Percentiles rank a stretch among this genome's conserved stretches.
Conservation (phyloP, 257 asterid species). For the Salvia hispanica region DNA sequence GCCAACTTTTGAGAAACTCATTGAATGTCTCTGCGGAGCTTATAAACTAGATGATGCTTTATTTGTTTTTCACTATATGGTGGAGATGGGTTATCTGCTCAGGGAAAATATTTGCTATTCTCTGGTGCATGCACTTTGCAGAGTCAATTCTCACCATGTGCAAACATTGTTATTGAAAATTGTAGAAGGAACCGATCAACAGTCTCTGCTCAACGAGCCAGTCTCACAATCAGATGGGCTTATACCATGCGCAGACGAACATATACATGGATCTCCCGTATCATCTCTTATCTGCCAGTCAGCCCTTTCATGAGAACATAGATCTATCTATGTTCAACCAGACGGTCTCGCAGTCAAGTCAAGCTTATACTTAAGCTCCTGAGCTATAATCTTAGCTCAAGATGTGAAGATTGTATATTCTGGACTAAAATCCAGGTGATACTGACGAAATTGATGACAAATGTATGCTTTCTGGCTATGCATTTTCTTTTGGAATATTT, state of each 20-base stretch:
- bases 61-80: constrained; percentile 48
- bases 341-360: neutral
- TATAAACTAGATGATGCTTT: constrained; percentile 50
- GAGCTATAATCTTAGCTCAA: neutral
- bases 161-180: constrained; percentile 34
- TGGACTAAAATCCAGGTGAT: constrained; percentile 4
- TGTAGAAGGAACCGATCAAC: constrained; percentile 24
- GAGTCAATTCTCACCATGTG: constrained; percentile 31
- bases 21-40: constrained; percentile 43
- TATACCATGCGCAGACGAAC: neutral
- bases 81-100: constrained; percentile 50
- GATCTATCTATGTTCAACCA: too few species aligned
- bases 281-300: too few species aligned
- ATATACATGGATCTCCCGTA: too few species aligned
- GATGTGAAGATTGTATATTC: neutral
- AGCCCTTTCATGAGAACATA: too few species aligned
- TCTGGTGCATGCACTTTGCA: constrained; percentile 53
- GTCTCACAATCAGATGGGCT: neutral
- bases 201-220: neutral
- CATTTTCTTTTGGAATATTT: neutral
- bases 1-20: constrained; percentile 50
- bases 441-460: constrained; percentile 27
- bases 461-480: neutral
- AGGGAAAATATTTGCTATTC: constrained; percentile 35
- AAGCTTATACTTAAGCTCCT: neutral